Base-by-base conservation (phyloP, 805 yeast species). In the Yarrowia osloensis region DNA sequence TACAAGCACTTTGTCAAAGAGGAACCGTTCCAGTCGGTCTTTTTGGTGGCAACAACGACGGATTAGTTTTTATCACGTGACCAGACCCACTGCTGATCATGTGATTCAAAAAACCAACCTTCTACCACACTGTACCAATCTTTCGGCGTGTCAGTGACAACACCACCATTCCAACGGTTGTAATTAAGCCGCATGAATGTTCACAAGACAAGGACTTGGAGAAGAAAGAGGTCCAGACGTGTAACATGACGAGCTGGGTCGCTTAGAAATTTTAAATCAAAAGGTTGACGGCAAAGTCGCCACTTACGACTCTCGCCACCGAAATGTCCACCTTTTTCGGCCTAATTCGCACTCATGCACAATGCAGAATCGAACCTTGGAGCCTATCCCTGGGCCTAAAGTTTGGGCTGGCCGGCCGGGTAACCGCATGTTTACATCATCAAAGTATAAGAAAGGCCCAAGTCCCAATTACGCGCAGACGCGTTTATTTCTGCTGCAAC, bases 401-500 rank as follows among this genome's bases (percentile, higher is more conserved):
- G 47, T 37, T 59, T 37, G 39, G 61, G 61, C 61, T 54, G 61
- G 44, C 26, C 31, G 44, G 61, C 63, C 63, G 63, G 63, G 63
- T 57, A 57, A 57, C 49, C 8, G 19, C 35, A 28, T 57, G 63
- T 57, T 57, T 57, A 57, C 63, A 57, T 57, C 63, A 57, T 19
- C 63, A 57, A 57, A 57, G 63, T 57, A 57, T 57, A 57, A 57
- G 63, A 57, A 40, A 57, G 49, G 49, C 31, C 19, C 17, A 3
- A 4, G 26, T 40, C 63, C 63, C 49, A 57, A 57, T 57, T 55
- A 57, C 63, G 63, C 63, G 63, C 63, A 57, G 47, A 57, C 63
- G 63, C 63, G 63, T 57, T 57, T 39, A 57, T 57, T 55, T 55
- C 63, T 55, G 63, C 63, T 55, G 63, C 63, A 39, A 22, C 37